Evolutionary conservation across 257 asterid genomes (phyloP).

Genomic region (Jacaranda mimosifolia): DNA sequence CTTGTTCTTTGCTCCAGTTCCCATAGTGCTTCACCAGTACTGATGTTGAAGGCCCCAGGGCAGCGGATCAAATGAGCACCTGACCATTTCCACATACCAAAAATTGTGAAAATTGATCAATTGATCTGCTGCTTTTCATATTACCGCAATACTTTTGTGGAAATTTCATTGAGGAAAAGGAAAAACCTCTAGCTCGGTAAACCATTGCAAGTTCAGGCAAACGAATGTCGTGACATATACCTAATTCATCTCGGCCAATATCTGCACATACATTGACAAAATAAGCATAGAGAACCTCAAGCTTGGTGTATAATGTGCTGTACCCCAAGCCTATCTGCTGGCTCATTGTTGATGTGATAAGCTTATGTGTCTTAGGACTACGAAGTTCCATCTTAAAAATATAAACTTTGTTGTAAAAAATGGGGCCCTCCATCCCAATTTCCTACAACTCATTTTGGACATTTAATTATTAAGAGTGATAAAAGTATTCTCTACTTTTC

Average conservation of each 20-base stretch:
- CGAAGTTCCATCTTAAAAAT: too few species aligned
- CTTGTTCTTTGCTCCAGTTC: constrained; percentile 57
- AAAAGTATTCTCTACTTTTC: too few species aligned
- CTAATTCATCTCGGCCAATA: constrained; percentile 50
- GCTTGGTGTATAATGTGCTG: too few species aligned
- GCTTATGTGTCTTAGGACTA: too few species aligned
- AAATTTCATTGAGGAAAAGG: neutral
- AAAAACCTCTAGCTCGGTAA: constrained; percentile 43
- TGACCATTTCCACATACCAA: constrained; percentile 2
- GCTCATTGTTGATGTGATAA: too few species aligned
- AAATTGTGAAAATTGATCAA: neutral
- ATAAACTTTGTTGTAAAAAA: too few species aligned
- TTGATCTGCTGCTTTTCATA: neutral
- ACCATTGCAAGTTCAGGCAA: constrained; percentile 59
- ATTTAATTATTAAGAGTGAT: too few species aligned
- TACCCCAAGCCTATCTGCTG: too few species aligned
- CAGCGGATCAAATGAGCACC: constrained; percentile 56
- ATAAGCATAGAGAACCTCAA: neutral
- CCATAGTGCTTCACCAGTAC: constrained; percentile 53
- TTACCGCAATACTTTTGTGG: neutral
- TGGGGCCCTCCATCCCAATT: too few species aligned
- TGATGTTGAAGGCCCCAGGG: constrained; percentile 58
- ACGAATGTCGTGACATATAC: constrained; percentile 57
- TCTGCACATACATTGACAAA: constrained; percentile 31
- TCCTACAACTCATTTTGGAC: too few species aligned